A percentile compares a stretch with the other conserved stretches of the same genome.
phyloP scores from a whole-genome alignment of 2,329 filamentous ascomycete species.

The Madurella mycetomatis region DNA sequence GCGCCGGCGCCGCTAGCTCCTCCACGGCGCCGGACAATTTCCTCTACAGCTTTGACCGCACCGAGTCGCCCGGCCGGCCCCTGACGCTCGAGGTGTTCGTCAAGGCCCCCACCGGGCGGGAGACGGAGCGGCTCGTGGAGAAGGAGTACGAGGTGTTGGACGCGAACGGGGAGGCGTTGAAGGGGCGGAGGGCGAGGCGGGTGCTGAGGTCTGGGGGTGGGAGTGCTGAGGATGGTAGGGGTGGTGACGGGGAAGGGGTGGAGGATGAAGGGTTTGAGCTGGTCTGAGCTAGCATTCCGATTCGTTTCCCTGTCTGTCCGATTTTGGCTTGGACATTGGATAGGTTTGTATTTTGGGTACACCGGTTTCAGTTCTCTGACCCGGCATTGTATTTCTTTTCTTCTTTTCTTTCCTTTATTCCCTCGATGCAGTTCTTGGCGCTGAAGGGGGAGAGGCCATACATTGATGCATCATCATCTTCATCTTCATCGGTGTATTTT shows the following conservation, averaged over 20 bases:
- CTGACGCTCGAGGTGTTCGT: constrained; percentile 37
- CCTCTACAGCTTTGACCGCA: constrained; percentile 43
- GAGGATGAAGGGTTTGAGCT: constrained; percentile 44
- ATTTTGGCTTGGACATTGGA: not conserved
- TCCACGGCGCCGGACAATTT: constrained; percentile 30
- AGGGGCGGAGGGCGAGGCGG: constrained; percentile 41
- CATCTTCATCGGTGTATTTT: no score
- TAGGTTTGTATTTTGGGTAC: not conserved
- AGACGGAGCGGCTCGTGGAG: constrained; percentile 43
- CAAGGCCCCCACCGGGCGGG: constrained; percentile 32
- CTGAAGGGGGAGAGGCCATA: no score
- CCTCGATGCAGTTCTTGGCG: no score
- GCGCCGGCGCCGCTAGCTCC: not conserved
- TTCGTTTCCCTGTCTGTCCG: not conserved
- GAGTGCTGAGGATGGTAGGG: constrained; percentile 13
- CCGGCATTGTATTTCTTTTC: no score
- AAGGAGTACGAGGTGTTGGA: constrained; percentile 47
- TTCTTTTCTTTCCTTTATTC: no score
- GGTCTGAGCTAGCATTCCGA: constrained; percentile 24
- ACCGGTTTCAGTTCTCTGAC: no score
- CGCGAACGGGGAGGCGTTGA: constrained; percentile 40
- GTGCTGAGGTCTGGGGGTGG: constrained; percentile 33
- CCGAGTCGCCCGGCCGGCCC: constrained; percentile 36
- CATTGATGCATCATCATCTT: no score
- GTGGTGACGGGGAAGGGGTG: constrained; percentile 20